These are phyloP conservation scores for Parietichytrium sp. DNA, from an alignment of 108 stramenopile species.

Conservation along the genomic window DNA sequence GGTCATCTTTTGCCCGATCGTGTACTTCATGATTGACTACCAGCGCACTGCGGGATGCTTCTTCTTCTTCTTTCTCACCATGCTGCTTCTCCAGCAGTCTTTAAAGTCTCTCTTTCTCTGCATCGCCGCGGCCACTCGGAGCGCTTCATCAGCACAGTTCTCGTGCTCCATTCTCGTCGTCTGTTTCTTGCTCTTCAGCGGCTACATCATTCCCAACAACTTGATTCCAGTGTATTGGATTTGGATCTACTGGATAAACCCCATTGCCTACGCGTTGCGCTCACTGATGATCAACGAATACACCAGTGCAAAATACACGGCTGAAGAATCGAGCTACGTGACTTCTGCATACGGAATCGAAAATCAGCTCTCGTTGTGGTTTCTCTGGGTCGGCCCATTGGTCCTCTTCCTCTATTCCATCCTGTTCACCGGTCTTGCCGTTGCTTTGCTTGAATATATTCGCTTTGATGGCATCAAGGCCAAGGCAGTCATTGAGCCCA, in stretches of 20 bases:
- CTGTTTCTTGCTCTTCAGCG: conserved; percentile 54
- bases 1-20: not conserved
- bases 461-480: no score
- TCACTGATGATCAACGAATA: not conserved
- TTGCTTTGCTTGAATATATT: no score
- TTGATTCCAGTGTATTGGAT: not conserved
- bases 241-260: not conserved
- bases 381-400: no score
- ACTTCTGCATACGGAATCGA: no score
- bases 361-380: no score
- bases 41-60: no score
- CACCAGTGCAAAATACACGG: not conserved
- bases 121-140: conserved; percentile 47
- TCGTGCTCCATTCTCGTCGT: conserved; percentile 36
- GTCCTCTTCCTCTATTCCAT: no score
- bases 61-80: conserved; percentile 39
- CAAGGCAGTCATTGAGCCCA: no score
- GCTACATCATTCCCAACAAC: conserved; percentile 47
- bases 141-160: conserved; percentile 46
- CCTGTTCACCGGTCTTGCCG: no score
- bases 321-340: no score
- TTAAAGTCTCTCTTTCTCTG: conserved; percentile 21
- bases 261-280: not conserved
- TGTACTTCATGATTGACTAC: not conserved
- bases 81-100: not conserved